Base-by-base conservation (phyloP, 345 rosid species). In the Citrus medica region DNA sequence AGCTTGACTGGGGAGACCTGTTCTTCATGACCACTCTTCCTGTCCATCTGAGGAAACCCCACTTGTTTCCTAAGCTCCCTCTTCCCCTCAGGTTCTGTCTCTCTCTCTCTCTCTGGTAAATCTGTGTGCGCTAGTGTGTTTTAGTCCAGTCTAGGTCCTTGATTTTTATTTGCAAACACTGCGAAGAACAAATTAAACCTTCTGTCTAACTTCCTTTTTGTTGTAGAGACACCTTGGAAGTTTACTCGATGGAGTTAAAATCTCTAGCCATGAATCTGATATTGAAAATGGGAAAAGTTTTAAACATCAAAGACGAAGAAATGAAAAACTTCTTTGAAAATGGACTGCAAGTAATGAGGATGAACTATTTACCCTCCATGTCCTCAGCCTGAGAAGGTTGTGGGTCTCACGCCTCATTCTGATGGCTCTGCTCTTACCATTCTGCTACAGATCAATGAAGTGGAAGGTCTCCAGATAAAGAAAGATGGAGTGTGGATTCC, bases 281-380 rank as follows among this genome's bases (percentile, higher is more conserved):
- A 42, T 37, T 35, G 25, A 59, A 40, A 33, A 76, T 83, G 78
- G 80, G 42, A 17, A 76, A 76, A 59, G 85, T 60, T 24, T n/a
- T 79, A 64, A 72, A 76, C 2, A 79, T 83, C 19, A 27, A 42
- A 25, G 53, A 46, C 0, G 78, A 76, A 55, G 82, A 83, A 72
- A 79, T 79, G 80, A 76, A 17, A 55, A 82, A 79, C 14, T 65
- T 59, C 9, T 38, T 58, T 40, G 79, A 76, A 17, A 65, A 78
- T 42, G 65, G 74, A 12, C 51, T 59, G 48, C 82, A 83, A 62
- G 1, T 80, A 48, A 72, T 76, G 71, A 79, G 82, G 71, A 70
- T 81, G 62, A 86, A 83, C 75, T 86, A 12, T 68, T n/a, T 86
- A 86, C 24, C 89, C 89, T 27, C 82, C 84, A 22, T 86, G 85